Conservation (phyloP, 108 stramenopile species). For the Nitzschia sp. region DNA sequence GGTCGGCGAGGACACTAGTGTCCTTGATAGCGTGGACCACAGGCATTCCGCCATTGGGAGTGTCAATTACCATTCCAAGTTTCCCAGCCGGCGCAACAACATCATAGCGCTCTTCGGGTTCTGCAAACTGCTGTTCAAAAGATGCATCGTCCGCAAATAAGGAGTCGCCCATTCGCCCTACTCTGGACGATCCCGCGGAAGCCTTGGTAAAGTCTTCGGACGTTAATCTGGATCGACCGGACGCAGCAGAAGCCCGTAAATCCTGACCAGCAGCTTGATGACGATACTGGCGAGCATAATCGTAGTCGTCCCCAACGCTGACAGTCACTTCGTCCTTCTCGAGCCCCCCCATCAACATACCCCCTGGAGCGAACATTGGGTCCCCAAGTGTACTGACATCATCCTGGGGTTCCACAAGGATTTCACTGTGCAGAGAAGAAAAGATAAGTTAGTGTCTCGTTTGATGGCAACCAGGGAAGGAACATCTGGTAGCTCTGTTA, state of each 20-base stretch:
- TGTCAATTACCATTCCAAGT: constrained; percentile 88
- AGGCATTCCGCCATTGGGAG: constrained; percentile 71
- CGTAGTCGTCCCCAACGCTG: constrained; percentile 59
- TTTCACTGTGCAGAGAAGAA: constrained; percentile 31
- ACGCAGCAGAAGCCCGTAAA: neutral
- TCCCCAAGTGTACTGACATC: constrained; percentile 85
- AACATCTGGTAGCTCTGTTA: neutral
- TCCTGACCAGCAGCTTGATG: constrained; percentile 4
- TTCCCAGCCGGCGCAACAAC: constrained; percentile 71
- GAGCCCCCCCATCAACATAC: constrained; percentile 41
- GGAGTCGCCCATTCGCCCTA: constrained; percentile 37
- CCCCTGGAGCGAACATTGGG: constrained; percentile 72
- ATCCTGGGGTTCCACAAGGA: constrained; percentile 68
- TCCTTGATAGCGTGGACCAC: constrained; percentile 87
- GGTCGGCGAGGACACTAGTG: constrained; percentile 66
- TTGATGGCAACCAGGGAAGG: neutral
- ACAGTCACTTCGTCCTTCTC: constrained; percentile 55
- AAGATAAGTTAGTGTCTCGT: neutral
- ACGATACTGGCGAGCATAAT: constrained; percentile 55
- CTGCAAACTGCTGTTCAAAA: constrained; percentile 58
- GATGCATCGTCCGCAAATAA: constrained; percentile 66
- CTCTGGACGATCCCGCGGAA: constrained; percentile 24
- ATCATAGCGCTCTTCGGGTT: constrained; percentile 50
- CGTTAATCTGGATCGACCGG: constrained; percentile 10
- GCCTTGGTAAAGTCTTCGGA: constrained; percentile 37